A percentile compares a stretch with the other conserved stretches of the same genome.
Conservation (phyloP, 352 stramenopile genomes). For the Pythium brassicae region DNA sequence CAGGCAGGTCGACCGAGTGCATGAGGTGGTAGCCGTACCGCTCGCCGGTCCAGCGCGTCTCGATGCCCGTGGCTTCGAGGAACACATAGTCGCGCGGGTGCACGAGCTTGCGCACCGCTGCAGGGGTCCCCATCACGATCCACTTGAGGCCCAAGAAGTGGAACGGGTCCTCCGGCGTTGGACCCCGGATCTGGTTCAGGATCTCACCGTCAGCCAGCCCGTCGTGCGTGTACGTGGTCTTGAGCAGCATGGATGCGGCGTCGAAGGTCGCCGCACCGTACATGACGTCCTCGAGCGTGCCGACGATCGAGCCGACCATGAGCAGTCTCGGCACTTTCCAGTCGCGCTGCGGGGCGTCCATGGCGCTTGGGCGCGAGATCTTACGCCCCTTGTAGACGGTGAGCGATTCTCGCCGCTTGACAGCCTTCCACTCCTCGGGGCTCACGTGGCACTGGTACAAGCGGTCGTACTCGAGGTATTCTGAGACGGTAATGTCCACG, state of each 20-base stretch:
- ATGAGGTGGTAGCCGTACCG: conserved; percentile 50
- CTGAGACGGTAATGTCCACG: conserved; percentile 18
- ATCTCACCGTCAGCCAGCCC: conserved; percentile 36
- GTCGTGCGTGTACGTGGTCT: conserved; percentile 46
- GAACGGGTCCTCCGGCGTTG: conserved; percentile 34
- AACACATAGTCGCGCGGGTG: conserved; percentile 28
- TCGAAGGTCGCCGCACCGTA: conserved; percentile 40
- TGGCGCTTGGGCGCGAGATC: conserved; percentile 6
- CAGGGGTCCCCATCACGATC: conserved; percentile 27
- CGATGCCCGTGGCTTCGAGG: conserved; percentile 23
- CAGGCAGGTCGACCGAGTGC: too few species aligned
- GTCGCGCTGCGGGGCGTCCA: conserved; percentile 1
- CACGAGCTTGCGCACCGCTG: conserved; percentile 25
- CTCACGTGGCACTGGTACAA: conserved; percentile 10
- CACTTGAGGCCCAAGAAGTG: conserved; percentile 47
- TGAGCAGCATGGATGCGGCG: conserved; percentile 43
- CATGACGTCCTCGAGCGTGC: conserved; percentile 58
- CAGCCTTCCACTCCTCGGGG: conserved; percentile 11
- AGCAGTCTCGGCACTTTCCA: conserved; percentile 39
- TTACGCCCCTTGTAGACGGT: conserved; percentile 17
- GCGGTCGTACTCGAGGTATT: conserved; percentile 14
- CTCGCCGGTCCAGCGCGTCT: conserved; percentile 26
- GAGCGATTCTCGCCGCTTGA: conserved; percentile 13
- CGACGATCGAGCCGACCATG: conserved; percentile 45
- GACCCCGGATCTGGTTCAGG: conserved; percentile 35